Evolutionary conservation across 2,329 filamentous ascomycete genomes (phyloP).

Genomic region (Lecanicillium sp.): DNA sequence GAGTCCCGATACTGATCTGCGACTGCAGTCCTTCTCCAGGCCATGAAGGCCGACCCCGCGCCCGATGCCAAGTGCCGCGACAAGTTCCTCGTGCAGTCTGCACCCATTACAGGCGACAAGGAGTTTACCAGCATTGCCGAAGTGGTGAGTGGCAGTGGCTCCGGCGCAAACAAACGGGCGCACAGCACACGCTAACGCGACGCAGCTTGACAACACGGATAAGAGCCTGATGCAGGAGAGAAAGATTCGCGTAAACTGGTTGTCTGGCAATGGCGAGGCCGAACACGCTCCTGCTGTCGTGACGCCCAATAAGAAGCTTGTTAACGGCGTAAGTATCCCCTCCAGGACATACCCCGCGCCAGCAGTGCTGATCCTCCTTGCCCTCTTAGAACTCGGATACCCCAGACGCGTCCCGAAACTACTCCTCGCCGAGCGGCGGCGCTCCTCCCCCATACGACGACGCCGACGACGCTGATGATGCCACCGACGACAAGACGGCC

Average conservation of each 20-base stretch:
- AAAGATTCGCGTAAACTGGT: constrained; percentile 90
- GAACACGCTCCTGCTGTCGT: constrained; percentile 19
- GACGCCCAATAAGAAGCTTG: constrained; percentile 37
- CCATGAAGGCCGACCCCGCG: constrained; percentile 93
- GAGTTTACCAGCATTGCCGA: constrained; percentile 74
- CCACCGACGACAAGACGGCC: constrained; percentile 24
- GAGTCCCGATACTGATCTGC: background rate
- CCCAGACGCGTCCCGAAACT: constrained; percentile 39
- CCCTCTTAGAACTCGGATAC: constrained; percentile 31
- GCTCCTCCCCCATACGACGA: constrained; percentile 31
- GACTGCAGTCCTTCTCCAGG: constrained; percentile 77
- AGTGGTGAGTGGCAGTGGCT: constrained; percentile 55
- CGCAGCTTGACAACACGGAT: constrained; percentile 70
- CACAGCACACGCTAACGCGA: constrained; percentile 15
- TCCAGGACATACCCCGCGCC: background rate
- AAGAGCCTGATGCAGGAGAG: constrained; percentile 81
- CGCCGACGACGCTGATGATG: constrained; percentile 24
- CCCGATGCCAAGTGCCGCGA: constrained; percentile 85
- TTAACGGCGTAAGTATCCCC: constrained; percentile 36
- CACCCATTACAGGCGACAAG: constrained; percentile 74
- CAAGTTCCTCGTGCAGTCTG: constrained; percentile 95
- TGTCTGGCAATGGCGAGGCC: constrained; percentile 52
- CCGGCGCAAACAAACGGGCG: background rate
- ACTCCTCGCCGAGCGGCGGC: constrained; percentile 38
- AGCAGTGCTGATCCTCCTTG: constrained; percentile 12